Evolutionary conservation across 2,329 filamentous ascomycete genomes (phyloP).

Genomic region (Colletotrichum sp.): DNA sequence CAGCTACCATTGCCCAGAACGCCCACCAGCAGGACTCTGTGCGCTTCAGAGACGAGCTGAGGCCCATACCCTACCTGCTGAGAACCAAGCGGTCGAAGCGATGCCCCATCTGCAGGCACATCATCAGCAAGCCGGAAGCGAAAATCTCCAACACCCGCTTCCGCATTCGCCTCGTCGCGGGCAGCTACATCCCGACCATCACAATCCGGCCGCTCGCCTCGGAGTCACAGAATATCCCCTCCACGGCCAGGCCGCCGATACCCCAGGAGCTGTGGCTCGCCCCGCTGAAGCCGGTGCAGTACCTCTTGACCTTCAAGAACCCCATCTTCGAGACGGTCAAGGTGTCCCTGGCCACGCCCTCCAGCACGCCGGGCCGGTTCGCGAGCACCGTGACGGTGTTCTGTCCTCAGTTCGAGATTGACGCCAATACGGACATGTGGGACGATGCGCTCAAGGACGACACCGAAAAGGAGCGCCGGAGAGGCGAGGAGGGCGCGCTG

Average conservation of each 20-base stretch:
- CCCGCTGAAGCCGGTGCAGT: slow-evolving; percentile 73
- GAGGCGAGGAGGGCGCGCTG: slow-evolving; percentile 44
- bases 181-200: slow-evolving; percentile 86
- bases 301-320: slow-evolving; percentile 89
- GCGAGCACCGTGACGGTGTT: slow-evolving; percentile 85
- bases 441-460: slow-evolving; percentile 82
- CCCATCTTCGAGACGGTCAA: slow-evolving; percentile 91
- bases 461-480: slow-evolving; percentile 40
- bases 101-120: slow-evolving; percentile 90
- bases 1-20: slow-evolving; percentile 56
- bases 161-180: slow-evolving; percentile 89
- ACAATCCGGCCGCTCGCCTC: slow-evolving; percentile 69
- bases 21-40: slow-evolving; percentile 55
- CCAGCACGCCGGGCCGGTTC: slow-evolving; percentile 77
- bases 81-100: slow-evolving; percentile 94
- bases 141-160: slow-evolving; percentile 90
- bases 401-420: slow-evolving; percentile 93
- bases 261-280: slow-evolving; percentile 49
- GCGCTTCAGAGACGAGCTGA: slow-evolving; percentile 75
- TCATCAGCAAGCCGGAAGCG: slow-evolving; percentile 90
- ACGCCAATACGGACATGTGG: slow-evolving; percentile 86
- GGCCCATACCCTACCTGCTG: slow-evolving; percentile 82
- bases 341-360: slow-evolving; percentile 85
- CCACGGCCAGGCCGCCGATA: slow-evolving; percentile 30
- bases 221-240: slow-evolving; percentile 26